These are phyloP conservation scores for Coniferiporia sulphurascens DNA, from an alignment of 1,284 basidiomycete genomes.

Conservation along the genomic window DNA sequence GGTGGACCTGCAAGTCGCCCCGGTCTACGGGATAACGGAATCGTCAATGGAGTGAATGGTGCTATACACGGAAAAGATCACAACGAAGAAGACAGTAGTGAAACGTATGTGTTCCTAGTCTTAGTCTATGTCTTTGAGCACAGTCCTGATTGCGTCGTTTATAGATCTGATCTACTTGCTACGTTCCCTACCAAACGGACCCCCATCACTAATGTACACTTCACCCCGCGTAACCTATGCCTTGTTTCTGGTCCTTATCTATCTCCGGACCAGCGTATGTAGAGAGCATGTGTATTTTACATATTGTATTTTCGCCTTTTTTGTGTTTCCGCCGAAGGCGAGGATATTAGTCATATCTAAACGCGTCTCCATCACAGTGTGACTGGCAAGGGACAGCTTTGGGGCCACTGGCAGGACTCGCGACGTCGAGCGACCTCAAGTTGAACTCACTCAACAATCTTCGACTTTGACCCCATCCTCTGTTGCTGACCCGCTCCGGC, in stretches of 20 bases:
- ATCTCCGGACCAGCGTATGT: constrained; percentile 49
- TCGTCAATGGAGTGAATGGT: constrained; percentile 29
- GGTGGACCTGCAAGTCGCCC: constrained; percentile 51
- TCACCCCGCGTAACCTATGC: constrained; percentile 92
- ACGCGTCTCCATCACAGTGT: not conserved
- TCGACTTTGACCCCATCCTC: no score
- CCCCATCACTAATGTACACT: constrained; percentile 87
- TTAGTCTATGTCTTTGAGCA: constrained; percentile 1
- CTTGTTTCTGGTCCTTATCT: constrained; percentile 77
- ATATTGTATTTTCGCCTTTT: constrained; percentile 1
- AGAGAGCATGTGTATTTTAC: not conserved
- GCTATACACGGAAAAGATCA: constrained; percentile 23
- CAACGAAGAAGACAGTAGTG: constrained; percentile 46
- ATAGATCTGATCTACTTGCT: constrained; percentile 80
- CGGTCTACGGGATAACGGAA: constrained; percentile 53
- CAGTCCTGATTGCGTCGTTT: constrained; percentile 18
- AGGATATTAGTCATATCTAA: not conserved
- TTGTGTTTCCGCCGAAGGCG: not conserved
- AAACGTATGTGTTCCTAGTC: constrained; percentile 49
- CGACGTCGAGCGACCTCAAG: not conserved
- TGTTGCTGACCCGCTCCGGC: not conserved
- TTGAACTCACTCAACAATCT: no score
- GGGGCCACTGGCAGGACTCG: no score
- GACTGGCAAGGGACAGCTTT: not conserved
- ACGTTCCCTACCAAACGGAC: constrained; percentile 96